Evolutionary conservation across 495 filamentous ascomycete species (phyloP).

Genomic region (Parathielavia appendiculata): DNA sequence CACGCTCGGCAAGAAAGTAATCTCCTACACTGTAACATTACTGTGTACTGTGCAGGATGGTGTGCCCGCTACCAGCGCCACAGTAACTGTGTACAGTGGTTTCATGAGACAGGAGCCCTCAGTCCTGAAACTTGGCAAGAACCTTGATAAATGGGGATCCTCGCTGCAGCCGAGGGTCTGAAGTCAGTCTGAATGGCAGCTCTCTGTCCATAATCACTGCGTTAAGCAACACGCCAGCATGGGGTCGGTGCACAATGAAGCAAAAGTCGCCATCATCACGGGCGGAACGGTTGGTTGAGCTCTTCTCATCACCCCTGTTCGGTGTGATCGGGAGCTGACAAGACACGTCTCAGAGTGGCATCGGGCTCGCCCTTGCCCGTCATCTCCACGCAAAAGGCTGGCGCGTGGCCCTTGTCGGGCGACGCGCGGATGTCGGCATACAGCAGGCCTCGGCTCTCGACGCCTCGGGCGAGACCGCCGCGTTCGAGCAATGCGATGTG

Average conservation of each 20-base stretch:
- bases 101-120: too few species aligned
- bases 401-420: not conserved
- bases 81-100: too few species aligned
- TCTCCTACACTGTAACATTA: too few species aligned
- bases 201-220: too few species aligned
- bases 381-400: slow-evolving; percentile 3
- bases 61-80: too few species aligned
- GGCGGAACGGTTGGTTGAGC: not conserved
- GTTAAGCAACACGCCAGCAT: not conserved
- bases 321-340: not conserved
- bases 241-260: not conserved
- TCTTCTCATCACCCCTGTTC: not conserved
- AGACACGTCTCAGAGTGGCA: not conserved
- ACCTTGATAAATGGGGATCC: not conserved
- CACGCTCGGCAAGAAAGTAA: too few species aligned
- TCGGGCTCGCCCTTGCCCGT: not conserved
- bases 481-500: slow-evolving; percentile 35
- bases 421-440: not conserved
- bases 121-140: not conserved
- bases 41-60: too few species aligned
- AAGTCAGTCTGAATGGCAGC: too few species aligned
- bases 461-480: slow-evolving; percentile 30
- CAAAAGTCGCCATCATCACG: slow-evolving; percentile 6
- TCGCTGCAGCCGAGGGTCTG: too few species aligned
- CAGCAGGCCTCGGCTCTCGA: slow-evolving; percentile 2